These are phyloP conservation scores for Aspergillus fischeri DNA, from an alignment of 2,329 filamentous ascomycete genomes.

Conservation along the genomic window DNA sequence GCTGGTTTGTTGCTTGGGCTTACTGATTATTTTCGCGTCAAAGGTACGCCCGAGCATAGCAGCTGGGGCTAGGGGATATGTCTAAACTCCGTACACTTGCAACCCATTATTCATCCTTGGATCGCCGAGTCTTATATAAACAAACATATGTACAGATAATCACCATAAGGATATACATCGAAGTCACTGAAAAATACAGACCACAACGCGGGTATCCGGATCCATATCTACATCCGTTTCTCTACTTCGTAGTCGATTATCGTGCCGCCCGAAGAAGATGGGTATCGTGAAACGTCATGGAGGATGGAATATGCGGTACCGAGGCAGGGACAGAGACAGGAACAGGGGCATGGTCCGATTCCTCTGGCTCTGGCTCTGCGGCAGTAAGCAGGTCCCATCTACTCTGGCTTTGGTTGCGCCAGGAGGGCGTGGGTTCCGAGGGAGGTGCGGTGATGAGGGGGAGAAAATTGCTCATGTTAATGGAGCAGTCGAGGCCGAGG, in stretches of 20 bases:
- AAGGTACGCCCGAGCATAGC: no score
- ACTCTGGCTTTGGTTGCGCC: background rate
- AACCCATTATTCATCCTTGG: background rate
- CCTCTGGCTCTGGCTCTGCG: background rate
- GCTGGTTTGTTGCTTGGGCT: no score
- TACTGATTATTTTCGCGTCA: no score
- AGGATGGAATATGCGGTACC: background rate
- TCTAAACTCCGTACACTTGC: no score
- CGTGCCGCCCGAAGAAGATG: background rate
- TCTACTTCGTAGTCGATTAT: background rate
- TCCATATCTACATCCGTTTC: background rate
- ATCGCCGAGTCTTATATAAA: background rate
- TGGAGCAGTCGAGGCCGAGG: conserved; percentile 28
- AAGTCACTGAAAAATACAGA: background rate
- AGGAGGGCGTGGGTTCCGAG: background rate
- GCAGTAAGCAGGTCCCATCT: background rate
- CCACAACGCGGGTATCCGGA: background rate
- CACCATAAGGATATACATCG: background rate
- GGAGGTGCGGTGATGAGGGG: conserved; percentile 15
- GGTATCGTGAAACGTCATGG: background rate
- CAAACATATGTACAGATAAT: background rate
- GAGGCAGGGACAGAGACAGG: background rate
- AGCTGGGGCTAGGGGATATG: no score
- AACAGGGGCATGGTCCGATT: background rate
- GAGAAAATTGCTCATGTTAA: conserved; percentile 27